phyloP scores from a whole-genome alignment of 2,329 filamentous ascomycete species.

The Fusarium staphyleae region DNA sequence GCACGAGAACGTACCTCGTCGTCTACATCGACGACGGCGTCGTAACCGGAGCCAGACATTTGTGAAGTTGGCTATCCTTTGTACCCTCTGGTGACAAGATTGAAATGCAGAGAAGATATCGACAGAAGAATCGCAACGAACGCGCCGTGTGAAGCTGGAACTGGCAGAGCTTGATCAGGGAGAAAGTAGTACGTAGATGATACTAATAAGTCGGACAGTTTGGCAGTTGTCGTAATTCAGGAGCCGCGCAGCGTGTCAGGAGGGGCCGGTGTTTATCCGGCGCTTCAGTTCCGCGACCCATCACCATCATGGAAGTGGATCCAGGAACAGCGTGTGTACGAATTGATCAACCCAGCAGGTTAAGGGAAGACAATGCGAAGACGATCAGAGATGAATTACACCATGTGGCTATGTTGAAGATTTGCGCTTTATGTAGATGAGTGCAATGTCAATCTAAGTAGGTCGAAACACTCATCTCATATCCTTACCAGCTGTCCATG shows the following conservation, averaged over 20 bases:
- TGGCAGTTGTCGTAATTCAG: constrained; percentile 46
- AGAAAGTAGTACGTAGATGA: constrained; percentile 13
- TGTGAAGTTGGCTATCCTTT: constrained; percentile 29
- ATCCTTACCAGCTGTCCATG: no score
- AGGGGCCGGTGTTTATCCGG: constrained; percentile 38
- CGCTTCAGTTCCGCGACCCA: constrained; percentile 3
- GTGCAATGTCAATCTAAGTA: no score
- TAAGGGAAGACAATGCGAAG: constrained; percentile 1
- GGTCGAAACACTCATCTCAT: no score
- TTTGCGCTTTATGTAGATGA: no score
- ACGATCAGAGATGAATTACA: no score
- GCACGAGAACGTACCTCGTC: constrained; percentile 71
- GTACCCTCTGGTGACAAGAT: background rate
- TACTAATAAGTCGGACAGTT: constrained; percentile 39
- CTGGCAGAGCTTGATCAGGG: constrained; percentile 9
- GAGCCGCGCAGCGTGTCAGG: constrained; percentile 36
- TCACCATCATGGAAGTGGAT: constrained; percentile 26
- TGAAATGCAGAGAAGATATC: background rate
- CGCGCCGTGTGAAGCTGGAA: constrained; percentile 1
- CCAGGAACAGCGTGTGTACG: background rate
- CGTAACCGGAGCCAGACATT: constrained; percentile 92
- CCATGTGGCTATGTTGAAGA: no score
- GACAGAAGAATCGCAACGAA: background rate
- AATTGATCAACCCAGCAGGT: background rate
- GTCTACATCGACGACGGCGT: constrained; percentile 97